Base-by-base conservation (phyloP, 1,139 yeast genomes). In the Taphrina betulina region DNA sequence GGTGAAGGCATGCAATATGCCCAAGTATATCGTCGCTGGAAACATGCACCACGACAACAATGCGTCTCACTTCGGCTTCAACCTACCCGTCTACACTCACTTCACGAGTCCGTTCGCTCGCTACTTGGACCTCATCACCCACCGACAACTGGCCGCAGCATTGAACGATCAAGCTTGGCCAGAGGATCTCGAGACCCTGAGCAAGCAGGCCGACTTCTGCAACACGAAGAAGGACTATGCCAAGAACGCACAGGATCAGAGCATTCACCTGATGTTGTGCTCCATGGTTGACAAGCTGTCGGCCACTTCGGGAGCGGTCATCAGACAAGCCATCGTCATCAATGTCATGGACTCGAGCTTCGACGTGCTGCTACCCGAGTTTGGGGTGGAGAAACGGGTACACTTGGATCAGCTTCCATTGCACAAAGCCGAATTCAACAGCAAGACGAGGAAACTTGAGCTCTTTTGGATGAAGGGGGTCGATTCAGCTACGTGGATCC, bases 401-500 rank as follows among this genome's bases (percentile, higher is more conserved):
- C 98, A 92, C 66, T 96, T 97, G 40, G 98, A 92, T 71, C 98
- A 92, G 69, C 75, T 92, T 58, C 98, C 98, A 14, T 75, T 92
- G 61, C 82, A 80, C 23, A 89, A 89, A 70, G 97, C 97, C 3
- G 97, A 92, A 68, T 92, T 85, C 69, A 94, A 87, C 67, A 85
- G 83, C 66, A 68, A 69, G 24, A 29, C 48, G 7, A 75, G 78
- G 33, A 77, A 89, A 51, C 75, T 92, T 65, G 96, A 90, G 68
- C 74, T 92, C 53, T 89, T 79, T 68, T 92, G 98, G 98, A 95
- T 88, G 69, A 81, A 80, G 60, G 95, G 94, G 14, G 80, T 86
- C 54, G 97, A 90, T 68, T 79, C 95, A 23, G 96, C 96, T 0
- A 85, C 95, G 0, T 92, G 78, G 68, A 78, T 88, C 42, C 97